Base-by-base conservation (phyloP, 2,329 filamentous ascomycete species). In the Sporothrix humicola region DNA sequence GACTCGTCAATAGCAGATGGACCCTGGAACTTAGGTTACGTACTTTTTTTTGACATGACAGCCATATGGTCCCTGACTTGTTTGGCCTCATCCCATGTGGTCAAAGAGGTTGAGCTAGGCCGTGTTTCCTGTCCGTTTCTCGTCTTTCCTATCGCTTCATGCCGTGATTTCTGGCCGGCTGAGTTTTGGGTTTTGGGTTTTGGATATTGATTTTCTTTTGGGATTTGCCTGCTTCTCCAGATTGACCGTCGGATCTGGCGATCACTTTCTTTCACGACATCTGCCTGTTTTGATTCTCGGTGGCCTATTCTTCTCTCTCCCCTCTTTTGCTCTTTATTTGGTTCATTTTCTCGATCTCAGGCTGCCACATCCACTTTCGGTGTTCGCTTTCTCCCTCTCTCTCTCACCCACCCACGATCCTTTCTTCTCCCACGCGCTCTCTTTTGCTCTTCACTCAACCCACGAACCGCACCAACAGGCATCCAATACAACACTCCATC, bases 51-150 rank as follows among this genome's bases (percentile, higher is more conserved):
- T 26, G 23, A 26, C 23, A 26, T 26, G 15, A 17, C 48, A 6
- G 3, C 9, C 12, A 48, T 17, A 48, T 48, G 61, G 61, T 48
- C 42, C 61, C 42, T 26, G 42, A 48, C 61, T 66, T 66, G 61
- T 26, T 66, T 66, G 61, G 61, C 26, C 61, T 48, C 61, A 26
- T 48, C 61, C 48, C 59, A 26, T 31, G 23, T 56, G 52, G 52
- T 23, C 20, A 12, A 23, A 5, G 7, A 37, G 3, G 31, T 37
- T 37, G 31, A 37, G 2, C 31, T 37, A 17, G n/a, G 59, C 59
- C 59, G 59, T 13, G 59, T 63, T 63, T 63, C 31, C 31, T 63
- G 59, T 63, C 31, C 59, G 58, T 61, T 61, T 20, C 59, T 63
- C 59, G 12, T 63, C 37, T 15, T 37, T 63, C n/a, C n/a, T 20